Conservation (phyloP, 2,329 filamentous ascomycete species). For the Harringtonia aguacate region DNA sequence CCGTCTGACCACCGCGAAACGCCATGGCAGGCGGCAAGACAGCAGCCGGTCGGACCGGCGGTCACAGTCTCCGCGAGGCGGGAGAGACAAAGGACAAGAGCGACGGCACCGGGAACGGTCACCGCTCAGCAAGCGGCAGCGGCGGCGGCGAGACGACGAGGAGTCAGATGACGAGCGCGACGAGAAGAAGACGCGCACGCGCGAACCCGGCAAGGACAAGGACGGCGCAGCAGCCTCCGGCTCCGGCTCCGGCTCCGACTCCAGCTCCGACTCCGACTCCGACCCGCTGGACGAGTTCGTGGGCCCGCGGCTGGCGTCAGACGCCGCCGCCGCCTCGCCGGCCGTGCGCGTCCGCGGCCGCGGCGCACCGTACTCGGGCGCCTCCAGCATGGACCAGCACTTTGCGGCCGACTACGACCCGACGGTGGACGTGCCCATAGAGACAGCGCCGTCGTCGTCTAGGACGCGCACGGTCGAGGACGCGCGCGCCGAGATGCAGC, state of each 20-base stretch:
- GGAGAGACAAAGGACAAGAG: not conserved
- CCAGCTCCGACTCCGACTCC: too few relatives aligned
- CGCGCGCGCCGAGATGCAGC: slow-evolving; percentile 7
- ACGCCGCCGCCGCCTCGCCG: not conserved
- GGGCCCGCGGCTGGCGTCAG: slow-evolving; percentile 5
- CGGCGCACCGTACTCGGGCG: not conserved
- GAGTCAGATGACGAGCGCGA: not conserved
- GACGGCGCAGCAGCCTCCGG: not conserved
- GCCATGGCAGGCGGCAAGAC: not conserved
- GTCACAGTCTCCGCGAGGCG: not conserved
- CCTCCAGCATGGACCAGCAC: slow-evolving; percentile 9
- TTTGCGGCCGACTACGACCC: slow-evolving; percentile 11
- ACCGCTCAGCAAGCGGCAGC: not conserved
- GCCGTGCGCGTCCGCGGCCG: slow-evolving; percentile 5
- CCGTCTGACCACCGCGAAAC: too few relatives aligned
- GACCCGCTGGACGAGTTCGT: slow-evolving; percentile 9
- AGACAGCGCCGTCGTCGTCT: not conserved
- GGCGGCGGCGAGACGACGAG: not conserved
- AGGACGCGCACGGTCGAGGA: slow-evolving; percentile 2
- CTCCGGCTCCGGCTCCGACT: too few relatives aligned
- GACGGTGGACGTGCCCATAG: not conserved
- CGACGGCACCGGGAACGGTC: not conserved
- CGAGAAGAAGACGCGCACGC: too few relatives aligned
- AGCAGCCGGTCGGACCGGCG: not conserved
- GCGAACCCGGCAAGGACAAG: not conserved